phyloP scores from a whole-genome alignment of 768 basidiomycete genomes.

The Mrakia blollopis region DNA sequence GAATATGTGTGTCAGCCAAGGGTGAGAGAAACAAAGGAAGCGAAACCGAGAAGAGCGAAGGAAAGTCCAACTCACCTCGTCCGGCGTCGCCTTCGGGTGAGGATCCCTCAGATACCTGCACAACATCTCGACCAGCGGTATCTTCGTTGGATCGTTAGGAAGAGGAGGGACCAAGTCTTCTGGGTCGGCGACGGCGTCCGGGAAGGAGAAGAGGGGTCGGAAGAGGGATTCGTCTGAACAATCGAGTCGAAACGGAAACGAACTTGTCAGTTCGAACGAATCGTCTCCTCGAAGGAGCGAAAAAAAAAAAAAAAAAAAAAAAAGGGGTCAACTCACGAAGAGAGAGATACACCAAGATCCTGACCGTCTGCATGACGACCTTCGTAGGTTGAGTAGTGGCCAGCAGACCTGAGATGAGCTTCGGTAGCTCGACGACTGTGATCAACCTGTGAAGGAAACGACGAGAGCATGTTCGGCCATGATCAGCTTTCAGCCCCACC shows the following conservation, averaged over 20 bases:
- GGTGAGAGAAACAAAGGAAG: too few species aligned
- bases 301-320: not conserved
- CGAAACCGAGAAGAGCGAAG: not conserved
- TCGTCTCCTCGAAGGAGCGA: not conserved
- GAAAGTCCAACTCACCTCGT: conserved; percentile 1
- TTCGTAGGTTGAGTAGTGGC: not conserved
- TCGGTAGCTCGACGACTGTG: not conserved
- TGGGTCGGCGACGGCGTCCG: conserved; percentile 9
- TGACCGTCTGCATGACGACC: conserved; percentile 19
- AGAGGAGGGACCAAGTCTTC: not conserved
- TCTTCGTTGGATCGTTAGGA: conserved; percentile 10
- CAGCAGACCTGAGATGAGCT: conserved; percentile 8
- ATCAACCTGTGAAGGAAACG: not conserved
- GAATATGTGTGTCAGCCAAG: conserved; percentile 4
- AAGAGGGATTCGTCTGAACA: conserved; percentile 23
- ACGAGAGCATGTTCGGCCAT: not conserved
- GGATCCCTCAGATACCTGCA: conserved; percentile 27
- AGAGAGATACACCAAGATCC: conserved; percentile 16
- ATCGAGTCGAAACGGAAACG: too few species aligned
- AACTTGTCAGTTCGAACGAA: too few species aligned
- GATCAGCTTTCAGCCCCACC: not conserved
- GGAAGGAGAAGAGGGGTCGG: conserved; percentile 23
- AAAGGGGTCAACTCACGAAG: not conserved
- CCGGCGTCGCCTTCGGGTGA: not conserved
- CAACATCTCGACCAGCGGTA: conserved; percentile 25